phyloP scores from a whole-genome alignment of 805 yeast species.

The Starmerella ratchasimensis region DNA sequence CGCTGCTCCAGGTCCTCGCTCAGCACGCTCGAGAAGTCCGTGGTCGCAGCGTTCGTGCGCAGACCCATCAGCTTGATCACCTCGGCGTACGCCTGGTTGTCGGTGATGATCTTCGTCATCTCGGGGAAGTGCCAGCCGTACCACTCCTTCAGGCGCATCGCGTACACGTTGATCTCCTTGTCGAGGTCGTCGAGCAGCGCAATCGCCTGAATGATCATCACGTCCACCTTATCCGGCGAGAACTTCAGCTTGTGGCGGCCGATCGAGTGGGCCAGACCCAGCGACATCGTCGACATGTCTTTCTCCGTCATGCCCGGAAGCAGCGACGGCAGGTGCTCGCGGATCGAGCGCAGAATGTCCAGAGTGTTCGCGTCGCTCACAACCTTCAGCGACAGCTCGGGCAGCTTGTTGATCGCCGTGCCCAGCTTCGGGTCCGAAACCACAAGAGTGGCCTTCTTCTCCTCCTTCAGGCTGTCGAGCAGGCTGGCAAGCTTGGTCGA shows the following conservation, averaged over 20 bases:
- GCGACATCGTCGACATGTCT: conserved; percentile 83
- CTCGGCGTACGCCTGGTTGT: conserved; percentile 92
- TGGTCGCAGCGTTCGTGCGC: conserved; percentile 78
- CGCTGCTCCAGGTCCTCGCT: conserved; percentile 90
- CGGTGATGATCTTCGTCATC: conserved; percentile 90
- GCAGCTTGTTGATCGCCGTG: conserved; percentile 83
- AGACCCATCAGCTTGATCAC: conserved; percentile 87
- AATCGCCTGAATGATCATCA: conserved; percentile 98
- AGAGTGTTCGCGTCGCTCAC: conserved; percentile 90
- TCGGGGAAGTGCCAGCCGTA: conserved; percentile 99
- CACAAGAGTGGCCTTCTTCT: conserved; percentile 63
- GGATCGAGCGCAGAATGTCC: conserved; percentile 88
- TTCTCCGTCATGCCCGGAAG: conserved; percentile 83
- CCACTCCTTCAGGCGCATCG: conserved; percentile 99
- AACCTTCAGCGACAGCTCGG: conserved; percentile 70
- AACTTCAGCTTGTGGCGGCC: conserved; percentile 97
- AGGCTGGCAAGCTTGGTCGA: conserved; percentile 67
- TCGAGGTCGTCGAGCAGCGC: conserved; percentile 92
- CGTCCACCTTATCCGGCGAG: conserved; percentile 96
- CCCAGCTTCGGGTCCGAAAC: conserved; percentile 94
- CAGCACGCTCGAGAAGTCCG: conserved; percentile 77
- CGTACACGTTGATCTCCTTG: conserved; percentile 93
- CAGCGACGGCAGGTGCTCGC: conserved; percentile 85
- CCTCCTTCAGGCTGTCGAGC: conserved; percentile 34
- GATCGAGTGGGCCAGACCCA: conserved; percentile 95